Conservation (phyloP, 2,329 filamentous ascomycete genomes). For the Cladosporium austrohemisphaericum region DNA sequence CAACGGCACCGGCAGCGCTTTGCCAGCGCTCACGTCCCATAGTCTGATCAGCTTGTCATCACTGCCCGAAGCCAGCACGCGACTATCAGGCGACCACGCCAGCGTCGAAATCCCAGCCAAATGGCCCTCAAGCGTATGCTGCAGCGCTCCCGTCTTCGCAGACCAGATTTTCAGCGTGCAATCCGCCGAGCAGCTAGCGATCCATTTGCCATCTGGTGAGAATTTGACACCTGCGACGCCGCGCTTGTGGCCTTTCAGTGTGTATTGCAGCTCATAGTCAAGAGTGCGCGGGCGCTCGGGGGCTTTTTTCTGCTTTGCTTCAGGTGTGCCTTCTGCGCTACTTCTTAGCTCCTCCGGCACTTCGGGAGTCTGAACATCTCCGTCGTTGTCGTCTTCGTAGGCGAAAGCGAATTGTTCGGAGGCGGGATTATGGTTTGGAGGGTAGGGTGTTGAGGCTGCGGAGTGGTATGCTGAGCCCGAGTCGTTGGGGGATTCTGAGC, state of each 20-base stretch:
- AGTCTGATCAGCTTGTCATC: conserved; percentile 95
- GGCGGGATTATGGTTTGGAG: background rate
- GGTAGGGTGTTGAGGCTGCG: conserved; percentile 10
- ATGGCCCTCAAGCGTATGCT: conserved; percentile 89
- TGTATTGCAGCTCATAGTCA: conserved; percentile 66
- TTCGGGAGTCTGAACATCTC: conserved; percentile 27
- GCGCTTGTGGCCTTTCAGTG: conserved; percentile 72
- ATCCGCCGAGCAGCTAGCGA: conserved; percentile 84
- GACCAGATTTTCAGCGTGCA: conserved; percentile 91
- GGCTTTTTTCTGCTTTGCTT: conserved; percentile 22
- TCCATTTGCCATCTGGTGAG: conserved; percentile 83
- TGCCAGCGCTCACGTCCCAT: conserved; percentile 69
- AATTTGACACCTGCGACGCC: conserved; percentile 83
- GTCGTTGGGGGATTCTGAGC: conserved; percentile 15
- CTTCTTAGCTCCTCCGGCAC: conserved; percentile 23
- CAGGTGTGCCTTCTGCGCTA: conserved; percentile 8
- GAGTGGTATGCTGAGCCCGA: conserved; percentile 16
- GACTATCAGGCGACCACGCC: conserved; percentile 89
- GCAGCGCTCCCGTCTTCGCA: conserved; percentile 68
- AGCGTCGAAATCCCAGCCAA: conserved; percentile 88
- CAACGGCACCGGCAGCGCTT: conserved; percentile 59
- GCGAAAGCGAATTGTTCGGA: conserved; percentile 26
- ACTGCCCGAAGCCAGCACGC: conserved; percentile 81
- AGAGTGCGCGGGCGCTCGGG: conserved; percentile 52
- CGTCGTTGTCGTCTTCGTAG: conserved; percentile 30